Percentiles rank a stretch among this genome's conserved stretches.
phyloP scores from a whole-genome alignment of 441 rosid genomes.

The Manihot esculenta region DNA sequence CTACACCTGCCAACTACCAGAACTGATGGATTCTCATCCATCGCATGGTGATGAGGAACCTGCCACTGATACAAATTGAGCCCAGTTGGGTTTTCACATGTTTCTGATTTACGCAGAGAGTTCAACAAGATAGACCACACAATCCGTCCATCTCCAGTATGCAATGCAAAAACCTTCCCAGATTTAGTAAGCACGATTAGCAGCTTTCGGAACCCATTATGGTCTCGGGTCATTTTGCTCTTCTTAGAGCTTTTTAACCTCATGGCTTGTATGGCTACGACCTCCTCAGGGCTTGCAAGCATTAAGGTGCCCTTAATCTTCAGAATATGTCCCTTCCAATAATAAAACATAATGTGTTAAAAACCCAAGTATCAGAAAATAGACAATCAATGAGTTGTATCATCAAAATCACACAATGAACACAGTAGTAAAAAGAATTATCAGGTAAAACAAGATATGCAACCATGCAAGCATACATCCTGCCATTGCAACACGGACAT shows the following conservation, averaged over 20 bases:
- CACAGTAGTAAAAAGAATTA: neutral
- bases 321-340: slow-evolving; percentile 80
- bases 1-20: slow-evolving; percentile 85
- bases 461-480: slow-evolving; percentile 4
- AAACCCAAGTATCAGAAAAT: slow-evolving; percentile 6
- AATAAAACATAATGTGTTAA: slow-evolving; percentile 21
- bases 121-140: slow-evolving; percentile 82
- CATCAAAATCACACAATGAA: slow-evolving; percentile 6
- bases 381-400: slow-evolving; percentile 14
- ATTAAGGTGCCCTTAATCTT: slow-evolving; percentile 93
- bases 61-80: slow-evolving; percentile 85
- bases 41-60: slow-evolving; percentile 96
- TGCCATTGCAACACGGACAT: neutral
- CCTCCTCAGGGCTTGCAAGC: slow-evolving; percentile 96
- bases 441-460: neutral
- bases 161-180: slow-evolving; percentile 89
- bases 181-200: slow-evolving; percentile 83
- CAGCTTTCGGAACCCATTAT: slow-evolving; percentile 95
- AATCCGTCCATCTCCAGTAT: slow-evolving; percentile 94
- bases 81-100: slow-evolving; percentile 58
- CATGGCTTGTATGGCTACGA: slow-evolving; percentile 79
- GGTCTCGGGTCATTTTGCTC: slow-evolving; percentile 97
- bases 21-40: slow-evolving; percentile 95
- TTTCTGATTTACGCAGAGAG: slow-evolving; percentile 60
- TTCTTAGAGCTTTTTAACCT: slow-evolving; percentile 88